Evolutionary conservation across 2,329 filamentous ascomycete species (phyloP).

Genomic region (Ophiosphaerella herpotricha): DNA sequence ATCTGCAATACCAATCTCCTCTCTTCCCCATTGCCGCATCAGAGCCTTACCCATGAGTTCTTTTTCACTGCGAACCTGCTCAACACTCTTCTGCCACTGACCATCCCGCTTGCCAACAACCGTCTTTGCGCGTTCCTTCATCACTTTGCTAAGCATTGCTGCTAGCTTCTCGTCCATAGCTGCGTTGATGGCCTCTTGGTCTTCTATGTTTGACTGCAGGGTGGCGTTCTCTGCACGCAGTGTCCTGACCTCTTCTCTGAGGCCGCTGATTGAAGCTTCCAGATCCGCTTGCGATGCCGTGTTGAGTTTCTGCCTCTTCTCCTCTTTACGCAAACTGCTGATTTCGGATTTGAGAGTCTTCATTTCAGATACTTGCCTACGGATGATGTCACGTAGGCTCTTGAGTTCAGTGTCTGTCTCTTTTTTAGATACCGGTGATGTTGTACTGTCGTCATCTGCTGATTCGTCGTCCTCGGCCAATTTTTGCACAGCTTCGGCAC

Average conservation of each 20-base stretch:
- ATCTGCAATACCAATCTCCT: slow-evolving; percentile 36
- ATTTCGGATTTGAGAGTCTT: slow-evolving; percentile 31
- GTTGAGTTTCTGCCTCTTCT: slow-evolving; percentile 10
- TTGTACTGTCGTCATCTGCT: slow-evolving; percentile 15
- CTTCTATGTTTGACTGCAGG: slow-evolving; percentile 23
- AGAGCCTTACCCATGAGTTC: slow-evolving; percentile 38
- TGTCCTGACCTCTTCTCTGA: slow-evolving; percentile 11
- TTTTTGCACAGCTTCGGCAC: slow-evolving; percentile 15
- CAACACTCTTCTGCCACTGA: slow-evolving; percentile 39
- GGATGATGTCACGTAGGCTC: slow-evolving; percentile 31
- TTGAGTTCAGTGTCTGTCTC: slow-evolving; percentile 33
- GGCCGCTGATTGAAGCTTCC: slow-evolving; percentile 7
- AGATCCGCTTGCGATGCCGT: slow-evolving; percentile 2
- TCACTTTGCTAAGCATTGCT: slow-evolving; percentile 27
- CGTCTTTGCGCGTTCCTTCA: slow-evolving; percentile 38
- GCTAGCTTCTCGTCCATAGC: slow-evolving; percentile 42
- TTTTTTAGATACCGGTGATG: slow-evolving; percentile 11
- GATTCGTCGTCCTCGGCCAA: slow-evolving; percentile 13
- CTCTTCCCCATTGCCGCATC: slow-evolving; percentile 44
- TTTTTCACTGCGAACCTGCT: slow-evolving; percentile 27
- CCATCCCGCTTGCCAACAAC: slow-evolving; percentile 39
- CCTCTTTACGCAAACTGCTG: slow-evolving; percentile 22
- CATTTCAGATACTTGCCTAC: slow-evolving; percentile 28
- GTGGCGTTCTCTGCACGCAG: slow-evolving; percentile 23
- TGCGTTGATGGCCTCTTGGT: slow-evolving; percentile 34